Evolutionary conservation across 176 grass and related monocot genomes (phyloP).

Genomic region (Zea mays): Zm-B73-REFERENCE-NAM-5.0 NC_050097.1:184037501-184038000

Average conservation of each 20-base stretch:
- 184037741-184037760: constrained; percentile 25
- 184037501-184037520: constrained; percentile 36
- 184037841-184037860: constrained; percentile 45
- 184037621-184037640: constrained; percentile 52
- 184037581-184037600: constrained; percentile 41
- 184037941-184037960: constrained; percentile 8
- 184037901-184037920: neutral
- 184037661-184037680: constrained; percentile 51
- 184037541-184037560: constrained; percentile 36
- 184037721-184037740: constrained; percentile 1
- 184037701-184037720: neutral
- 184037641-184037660: constrained; percentile 42
- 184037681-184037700: constrained; percentile 25
- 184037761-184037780: neutral
- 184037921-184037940: constrained; percentile 20
- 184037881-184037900: constrained; percentile 29
- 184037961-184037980: neutral
- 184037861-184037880: constrained; percentile 51
- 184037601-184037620: constrained; percentile 22
- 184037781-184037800: neutral
- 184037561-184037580: constrained; percentile 36
- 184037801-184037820: constrained; percentile 24
- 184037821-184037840: constrained; percentile 8
- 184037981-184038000: neutral
- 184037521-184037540: constrained; percentile 33